A percentile compares a stretch with the other conserved stretches of the same genome.
These are phyloP conservation scores for Dimargaris cristalligena DNA, from an alignment of 192 early-diverging fungal genomes.

Conservation along the genomic window DNA sequence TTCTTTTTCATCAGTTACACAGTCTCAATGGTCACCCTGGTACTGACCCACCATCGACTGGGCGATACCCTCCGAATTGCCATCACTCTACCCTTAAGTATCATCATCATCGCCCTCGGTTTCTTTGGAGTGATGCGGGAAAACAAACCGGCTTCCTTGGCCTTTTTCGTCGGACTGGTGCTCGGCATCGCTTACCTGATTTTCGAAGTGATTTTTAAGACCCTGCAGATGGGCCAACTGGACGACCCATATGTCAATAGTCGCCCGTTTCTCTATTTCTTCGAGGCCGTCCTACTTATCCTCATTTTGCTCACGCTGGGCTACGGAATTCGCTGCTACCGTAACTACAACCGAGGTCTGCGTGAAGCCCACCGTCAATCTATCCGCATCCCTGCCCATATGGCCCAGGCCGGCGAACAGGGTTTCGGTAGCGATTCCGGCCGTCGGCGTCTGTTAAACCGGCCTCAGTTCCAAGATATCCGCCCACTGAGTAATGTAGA, in stretches of 20 bases:
- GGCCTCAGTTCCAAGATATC: not conserved
- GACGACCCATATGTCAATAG: constrained; percentile 27
- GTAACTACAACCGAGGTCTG: constrained; percentile 31
- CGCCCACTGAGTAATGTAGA: not conserved
- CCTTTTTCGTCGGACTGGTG: constrained; percentile 26
- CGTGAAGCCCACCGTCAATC: constrained; percentile 16
- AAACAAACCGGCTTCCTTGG: constrained; percentile 23
- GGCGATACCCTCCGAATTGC: constrained; percentile 31
- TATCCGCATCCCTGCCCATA: not conserved
- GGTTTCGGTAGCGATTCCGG: not conserved
- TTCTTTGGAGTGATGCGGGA: constrained; percentile 31
- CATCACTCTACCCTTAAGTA: constrained; percentile 29
- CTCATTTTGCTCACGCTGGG: constrained; percentile 27
- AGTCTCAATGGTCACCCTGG: constrained; percentile 47
- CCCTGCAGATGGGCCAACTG: constrained; percentile 13
- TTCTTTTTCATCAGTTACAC: constrained; percentile 65
- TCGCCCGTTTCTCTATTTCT: constrained; percentile 31
- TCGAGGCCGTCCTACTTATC: constrained; percentile 25
- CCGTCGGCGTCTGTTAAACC: not conserved
- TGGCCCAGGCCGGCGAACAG: not conserved
- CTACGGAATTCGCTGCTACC: constrained; percentile 26
- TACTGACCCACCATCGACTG: constrained; percentile 32
- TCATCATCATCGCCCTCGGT: constrained; percentile 27
- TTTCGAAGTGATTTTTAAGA: constrained; percentile 32
- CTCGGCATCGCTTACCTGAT: constrained; percentile 30